Evolutionary conservation across 805 yeast genomes (phyloP), one percentile per base, ranked within the genome.

Genomic region (Metschnikowia baotianmanensis): DNA sequence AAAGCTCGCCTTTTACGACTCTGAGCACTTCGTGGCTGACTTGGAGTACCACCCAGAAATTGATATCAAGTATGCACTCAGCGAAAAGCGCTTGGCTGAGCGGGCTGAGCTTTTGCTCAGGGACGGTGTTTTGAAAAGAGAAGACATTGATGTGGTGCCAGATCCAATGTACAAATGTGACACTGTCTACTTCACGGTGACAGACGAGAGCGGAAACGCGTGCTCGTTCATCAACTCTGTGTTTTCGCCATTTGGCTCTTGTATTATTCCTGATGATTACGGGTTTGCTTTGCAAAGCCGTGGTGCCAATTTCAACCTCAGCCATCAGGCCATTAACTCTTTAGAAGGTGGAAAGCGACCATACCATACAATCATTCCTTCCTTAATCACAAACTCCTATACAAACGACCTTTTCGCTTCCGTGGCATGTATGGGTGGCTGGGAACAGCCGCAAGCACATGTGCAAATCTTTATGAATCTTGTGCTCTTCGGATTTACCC

Each of bases 401-500:
- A 35, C 46, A 19, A 16, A 36, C 12, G 65, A 65, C 4, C 61
- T 86, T n/a, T 80, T 71, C 53, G 88, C 89, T 1, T 64, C 82
- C n/a, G 82, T 72, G 51, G 93, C 91, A 36, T 85, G 83, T 46
- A 85, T 84, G 88, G 95, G 95, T 13, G 95, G 91, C 0, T 86
- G 80, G 64, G 84, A 82, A 67, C 95, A 86, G 59, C 95, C 95
- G 3, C 87, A 83, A 52, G 90, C 90, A 2, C 95, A 86, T 51
- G 79, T 86, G 6, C 91, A 84, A 58, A 90, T 83, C 26, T 81
- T 77, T 27, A 61, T 85, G 46, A 86, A 86, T 57, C 58, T 86
- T 71, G 52, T 73, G 2, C 55, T 80, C 10, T 86, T 82, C 57
- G 80, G 80, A 0, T 60, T 80, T 52, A 74, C 77, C 39, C 86